phyloP scores from a whole-genome alignment of 1,284 basidiomycete genomes.

The Tylopilus microsporus region DNA sequence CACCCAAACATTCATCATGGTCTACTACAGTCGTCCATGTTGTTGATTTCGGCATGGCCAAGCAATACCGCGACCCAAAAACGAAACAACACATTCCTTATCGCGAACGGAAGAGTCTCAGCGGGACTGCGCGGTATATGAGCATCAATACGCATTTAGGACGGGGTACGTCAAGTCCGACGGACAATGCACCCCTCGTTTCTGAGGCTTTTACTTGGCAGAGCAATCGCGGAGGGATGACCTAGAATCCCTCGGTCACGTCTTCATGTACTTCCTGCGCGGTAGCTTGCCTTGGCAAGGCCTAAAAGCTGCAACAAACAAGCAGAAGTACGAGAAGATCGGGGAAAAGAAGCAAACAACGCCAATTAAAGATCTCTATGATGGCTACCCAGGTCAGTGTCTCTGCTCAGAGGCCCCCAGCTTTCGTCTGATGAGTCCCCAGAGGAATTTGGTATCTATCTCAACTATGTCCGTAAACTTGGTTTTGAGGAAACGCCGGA shows the following conservation, averaged over 20 bases:
- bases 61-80: conserved; percentile 98
- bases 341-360: conserved; percentile 98
- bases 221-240: conserved; percentile 87
- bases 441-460: conserved; percentile 96
- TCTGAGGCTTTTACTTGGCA: conserved; percentile 9
- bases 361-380: conserved; percentile 88
- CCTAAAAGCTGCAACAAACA: conserved; percentile 93
- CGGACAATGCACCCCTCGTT: neutral
- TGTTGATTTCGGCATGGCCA: conserved; percentile 98
- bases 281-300: conserved; percentile 96
- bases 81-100: conserved; percentile 98
- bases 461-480: conserved; percentile 94
- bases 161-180: conserved; percentile 42
- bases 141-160: conserved; percentile 98
- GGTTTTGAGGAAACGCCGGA: conserved; percentile 96
- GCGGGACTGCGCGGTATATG: conserved; percentile 97
- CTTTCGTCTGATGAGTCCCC: conserved; percentile 68
- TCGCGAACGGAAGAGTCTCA: conserved; percentile 96
- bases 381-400: conserved; percentile 86
- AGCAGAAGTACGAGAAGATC: conserved; percentile 98
- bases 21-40: conserved; percentile 63
- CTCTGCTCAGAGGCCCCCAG: conserved; percentile 60
- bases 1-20: neutral
- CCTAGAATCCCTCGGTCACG: conserved; percentile 91
- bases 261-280: conserved; percentile 97